Evolutionary conservation across 2,329 filamentous ascomycete genomes (phyloP), one percentile per base, ranked within the genome.

Genomic region (Aschersonia sp.): DNA sequence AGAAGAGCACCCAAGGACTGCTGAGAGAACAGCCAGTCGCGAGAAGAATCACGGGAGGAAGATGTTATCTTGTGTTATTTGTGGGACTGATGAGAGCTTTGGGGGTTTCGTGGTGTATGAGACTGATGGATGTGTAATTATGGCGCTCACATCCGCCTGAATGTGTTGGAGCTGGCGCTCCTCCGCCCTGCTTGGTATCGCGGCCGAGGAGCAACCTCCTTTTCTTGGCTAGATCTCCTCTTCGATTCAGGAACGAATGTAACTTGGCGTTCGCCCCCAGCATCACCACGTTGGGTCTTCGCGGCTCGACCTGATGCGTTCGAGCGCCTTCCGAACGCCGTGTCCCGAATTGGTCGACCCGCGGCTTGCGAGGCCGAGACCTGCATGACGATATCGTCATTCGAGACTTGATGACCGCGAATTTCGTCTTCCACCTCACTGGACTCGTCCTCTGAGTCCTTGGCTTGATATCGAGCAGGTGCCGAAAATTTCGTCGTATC

Each of bases 91-190:
- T 22, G 22, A 22, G 22, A 22, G 22, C 22, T 22, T 22, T 22
- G 22, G 22, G 22, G 22, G 22, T 22, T 22, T 22, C 4, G 22
- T 22, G 22, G 35, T 39, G n/a, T 10, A 10, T 39, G 9, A 50
- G 53, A 54, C 41, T 52, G 41, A 51, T 31, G 11, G 40, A 43
- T 41, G 8, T 30, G 39, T 45, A 41, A 4, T 29, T 37, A 30
- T 37, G 11, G 35, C 37, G n/a, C 37, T 47, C 40, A 83, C 70
- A 86, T 72, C 58, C 71, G 74, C 61, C 83, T 76, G 62, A 88
- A 85, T 41, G 80, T 80, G 64, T 90, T 89, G 46, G 74, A 75
- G 64, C 83, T 87, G 45, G 85, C 85, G 63, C 83, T 88, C 56
- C 84, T 70, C 56, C 84, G 76, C 48, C 67, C 67, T 43, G 47